Conservation (phyloP, 495 filamentous ascomycete species). For the Aspergillus nanangensis region DNA sequence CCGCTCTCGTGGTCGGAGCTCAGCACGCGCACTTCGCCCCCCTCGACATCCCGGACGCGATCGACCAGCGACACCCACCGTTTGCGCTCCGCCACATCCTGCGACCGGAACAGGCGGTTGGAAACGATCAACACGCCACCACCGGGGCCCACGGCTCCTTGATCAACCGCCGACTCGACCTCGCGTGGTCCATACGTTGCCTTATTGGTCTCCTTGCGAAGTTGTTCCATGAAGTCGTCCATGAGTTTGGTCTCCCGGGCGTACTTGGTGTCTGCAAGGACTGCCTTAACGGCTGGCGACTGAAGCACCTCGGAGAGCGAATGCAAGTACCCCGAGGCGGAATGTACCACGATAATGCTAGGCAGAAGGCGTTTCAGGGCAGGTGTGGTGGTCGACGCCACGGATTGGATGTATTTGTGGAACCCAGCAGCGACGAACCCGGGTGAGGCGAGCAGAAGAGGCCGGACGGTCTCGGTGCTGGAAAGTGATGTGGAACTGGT, state of each 20-base stretch:
- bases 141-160: constrained; percentile 83
- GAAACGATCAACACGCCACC: constrained; percentile 82
- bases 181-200: constrained; percentile 90
- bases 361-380: constrained; percentile 62
- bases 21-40: constrained; percentile 81
- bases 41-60: constrained; percentile 75
- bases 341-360: constrained; percentile 73
- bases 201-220: constrained; percentile 81
- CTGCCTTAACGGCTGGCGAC: constrained; percentile 67
- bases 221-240: constrained; percentile 74
- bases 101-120: constrained; percentile 77
- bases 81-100: constrained; percentile 74
- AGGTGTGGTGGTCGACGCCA: constrained; percentile 52
- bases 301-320: constrained; percentile 81
- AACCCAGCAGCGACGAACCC: constrained; percentile 83
- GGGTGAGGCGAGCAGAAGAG: constrained; percentile 83
- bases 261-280: constrained; percentile 80
- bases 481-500: constrained; percentile 35
- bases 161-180: constrained; percentile 79
- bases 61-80: constrained; percentile 86
- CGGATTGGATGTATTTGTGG: constrained; percentile 70
- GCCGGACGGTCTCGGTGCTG: constrained; percentile 43
- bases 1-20: constrained; percentile 96
- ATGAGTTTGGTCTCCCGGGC: constrained; percentile 79
- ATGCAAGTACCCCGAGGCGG: constrained; percentile 78